Conservation (phyloP, 2,329 filamentous ascomycete species). For the Biscogniauxia marginata region DNA sequence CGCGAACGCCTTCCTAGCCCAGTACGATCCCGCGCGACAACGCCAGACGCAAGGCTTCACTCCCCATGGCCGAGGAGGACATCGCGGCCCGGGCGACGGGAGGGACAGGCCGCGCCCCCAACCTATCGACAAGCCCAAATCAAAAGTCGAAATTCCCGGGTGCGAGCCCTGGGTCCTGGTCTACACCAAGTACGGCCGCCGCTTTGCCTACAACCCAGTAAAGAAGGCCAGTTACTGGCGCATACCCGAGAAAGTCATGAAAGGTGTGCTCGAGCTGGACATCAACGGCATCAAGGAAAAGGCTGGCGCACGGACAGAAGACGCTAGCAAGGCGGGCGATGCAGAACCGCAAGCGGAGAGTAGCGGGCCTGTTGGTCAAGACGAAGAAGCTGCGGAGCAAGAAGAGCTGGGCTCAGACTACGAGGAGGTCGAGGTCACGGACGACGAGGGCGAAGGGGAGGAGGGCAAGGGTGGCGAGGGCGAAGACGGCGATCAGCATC, state of each 20-base stretch:
- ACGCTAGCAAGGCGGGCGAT: conserved; percentile 10
- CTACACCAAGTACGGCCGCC: conserved; percentile 83
- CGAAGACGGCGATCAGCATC: conserved; percentile 47
- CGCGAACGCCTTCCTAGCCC: conserved; percentile 61
- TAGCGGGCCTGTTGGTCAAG: conserved; percentile 34
- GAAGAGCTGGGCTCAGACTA: conserved; percentile 68
- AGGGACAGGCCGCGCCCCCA: conserved; percentile 64
- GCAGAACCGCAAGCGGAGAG: conserved; percentile 16
- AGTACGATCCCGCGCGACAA: conserved; percentile 43
- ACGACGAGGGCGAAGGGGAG: conserved; percentile 51
- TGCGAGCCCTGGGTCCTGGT: conserved; percentile 88
- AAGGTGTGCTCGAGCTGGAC: conserved; percentile 71
- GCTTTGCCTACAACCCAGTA: conserved; percentile 84
- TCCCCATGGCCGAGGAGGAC: conserved; percentile 40
- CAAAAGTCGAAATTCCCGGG: conserved; percentile 74
- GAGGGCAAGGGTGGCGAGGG: conserved; percentile 50
- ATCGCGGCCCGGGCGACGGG: conserved; percentile 50
- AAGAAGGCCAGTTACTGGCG: conserved; percentile 95
- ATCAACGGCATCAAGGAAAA: conserved; percentile 66
- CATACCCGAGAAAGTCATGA: conserved; percentile 83
- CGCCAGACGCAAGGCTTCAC: conserved; percentile 34
- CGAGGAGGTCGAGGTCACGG: conserved; percentile 71
- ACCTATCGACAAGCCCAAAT: conserved; percentile 76
- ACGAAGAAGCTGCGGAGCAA: conserved; percentile 50
- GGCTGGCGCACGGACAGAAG: conserved; percentile 32